These are phyloP conservation scores for Hygrophila difformis DNA, from an alignment of 257 asterid species.

Conservation along the genomic window DNA sequence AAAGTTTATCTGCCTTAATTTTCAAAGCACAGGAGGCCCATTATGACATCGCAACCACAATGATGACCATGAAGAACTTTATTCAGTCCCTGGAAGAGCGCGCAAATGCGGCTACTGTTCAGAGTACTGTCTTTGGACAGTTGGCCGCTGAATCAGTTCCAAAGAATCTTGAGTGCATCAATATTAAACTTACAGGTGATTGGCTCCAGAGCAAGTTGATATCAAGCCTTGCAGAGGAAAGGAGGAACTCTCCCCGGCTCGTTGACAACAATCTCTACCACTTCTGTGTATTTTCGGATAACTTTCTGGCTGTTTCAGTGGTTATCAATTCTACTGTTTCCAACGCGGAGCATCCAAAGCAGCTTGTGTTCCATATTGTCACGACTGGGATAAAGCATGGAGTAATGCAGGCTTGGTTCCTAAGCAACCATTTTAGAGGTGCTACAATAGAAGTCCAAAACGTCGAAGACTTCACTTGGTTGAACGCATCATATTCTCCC, in stretches of 20 bases:
- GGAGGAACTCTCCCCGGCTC: slow-evolving; percentile 39
- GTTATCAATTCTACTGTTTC: slow-evolving; percentile 62
- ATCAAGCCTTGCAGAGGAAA: slow-evolving; percentile 39
- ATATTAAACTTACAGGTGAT: slow-evolving; percentile 44
- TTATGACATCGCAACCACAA: slow-evolving; percentile 64
- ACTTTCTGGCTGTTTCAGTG: slow-evolving; percentile 51
- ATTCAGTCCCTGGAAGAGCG: slow-evolving; percentile 63
- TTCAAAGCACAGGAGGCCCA: slow-evolving; percentile 62
- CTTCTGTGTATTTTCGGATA: slow-evolving; percentile 71
- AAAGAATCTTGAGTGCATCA: slow-evolving; percentile 49
- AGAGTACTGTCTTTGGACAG: slow-evolving; percentile 50
- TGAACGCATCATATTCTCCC: slow-evolving; percentile 55
- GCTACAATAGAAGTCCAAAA: slow-evolving; percentile 50
- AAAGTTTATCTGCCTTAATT: slow-evolving; percentile 53
- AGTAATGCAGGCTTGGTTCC: slow-evolving; percentile 68
- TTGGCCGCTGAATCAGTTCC: slow-evolving; percentile 57
- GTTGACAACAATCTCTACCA: slow-evolving; percentile 65
- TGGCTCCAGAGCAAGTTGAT: slow-evolving; percentile 39
- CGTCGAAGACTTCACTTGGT: slow-evolving; percentile 52
- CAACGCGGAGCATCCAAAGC: slow-evolving; percentile 60
- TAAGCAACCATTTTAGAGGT: slow-evolving; percentile 47
- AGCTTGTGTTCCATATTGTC: slow-evolving; percentile 67
- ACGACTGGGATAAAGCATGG: slow-evolving; percentile 51
- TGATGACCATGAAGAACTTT: slow-evolving; percentile 59
- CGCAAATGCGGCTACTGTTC: slow-evolving; percentile 46